These are phyloP conservation scores for Saccharomycopsis hybrid DNA, from an alignment of 1,139 yeast genomes.

Conservation along the genomic window DNA sequence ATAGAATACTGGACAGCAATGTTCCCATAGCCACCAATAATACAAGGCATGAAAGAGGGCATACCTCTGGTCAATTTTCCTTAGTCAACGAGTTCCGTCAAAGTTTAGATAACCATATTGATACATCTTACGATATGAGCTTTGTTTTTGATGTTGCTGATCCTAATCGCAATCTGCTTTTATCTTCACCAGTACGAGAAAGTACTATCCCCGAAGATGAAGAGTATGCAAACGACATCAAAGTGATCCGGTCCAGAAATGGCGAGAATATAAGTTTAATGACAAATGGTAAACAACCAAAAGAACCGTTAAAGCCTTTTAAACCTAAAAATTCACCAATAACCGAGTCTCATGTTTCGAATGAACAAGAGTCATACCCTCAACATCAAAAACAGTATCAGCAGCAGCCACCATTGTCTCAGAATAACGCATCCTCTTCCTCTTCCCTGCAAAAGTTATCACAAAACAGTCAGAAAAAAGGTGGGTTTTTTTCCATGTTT, in stretches of 20 bases:
- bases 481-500: constrained; percentile 18
- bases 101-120: constrained; percentile 20
- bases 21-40: too few relatives aligned
- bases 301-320: neutral
- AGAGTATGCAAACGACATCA: constrained; percentile 1
- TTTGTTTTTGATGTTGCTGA: constrained; percentile 17
- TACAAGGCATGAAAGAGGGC: constrained; percentile 12
- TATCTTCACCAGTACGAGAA: constrained; percentile 1
- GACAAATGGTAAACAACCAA: constrained; percentile 11
- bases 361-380: too few relatives aligned
- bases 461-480: too few relatives aligned
- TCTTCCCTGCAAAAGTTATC: neutral
- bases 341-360: too few relatives aligned
- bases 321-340: constrained; percentile 7
- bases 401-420: too few relatives aligned
- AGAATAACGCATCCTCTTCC: neutral
- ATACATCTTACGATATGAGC: constrained; percentile 21
- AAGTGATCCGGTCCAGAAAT: constrained; percentile 10
- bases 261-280: constrained; percentile 10
- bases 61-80: constrained; percentile 17
- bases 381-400: too few relatives aligned
- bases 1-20: too few relatives aligned
- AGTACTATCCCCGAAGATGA: neutral
- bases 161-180: too few relatives aligned
- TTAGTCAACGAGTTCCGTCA: constrained; percentile 20